Evolutionary conservation across 208 protist genomes (phyloP).

Genomic region (Acanthamoeba quina): DNA sequence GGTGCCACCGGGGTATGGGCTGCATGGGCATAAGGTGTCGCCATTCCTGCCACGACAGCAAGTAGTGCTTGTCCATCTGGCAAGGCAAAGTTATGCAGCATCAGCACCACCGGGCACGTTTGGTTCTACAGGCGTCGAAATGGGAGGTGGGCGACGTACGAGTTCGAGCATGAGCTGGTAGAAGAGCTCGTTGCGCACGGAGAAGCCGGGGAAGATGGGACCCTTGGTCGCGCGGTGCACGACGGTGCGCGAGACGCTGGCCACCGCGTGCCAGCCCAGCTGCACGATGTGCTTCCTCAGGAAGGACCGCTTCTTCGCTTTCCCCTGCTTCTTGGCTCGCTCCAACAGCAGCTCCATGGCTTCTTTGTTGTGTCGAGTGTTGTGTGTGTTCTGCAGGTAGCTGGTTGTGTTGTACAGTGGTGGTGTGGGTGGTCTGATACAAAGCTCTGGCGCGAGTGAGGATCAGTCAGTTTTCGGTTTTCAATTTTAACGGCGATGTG

Average conservation of each 20-base stretch:
- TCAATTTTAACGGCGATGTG: too few species aligned
- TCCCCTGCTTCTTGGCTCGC: slow-evolving; percentile 27
- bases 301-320: slow-evolving; percentile 31
- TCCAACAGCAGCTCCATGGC: slow-evolving; percentile 34
- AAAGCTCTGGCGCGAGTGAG: too few species aligned
- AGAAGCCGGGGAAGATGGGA: not conserved
- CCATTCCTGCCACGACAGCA: slow-evolving; percentile 48
- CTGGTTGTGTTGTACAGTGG: not conserved
- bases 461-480: too few species aligned
- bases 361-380: not conserved
- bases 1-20: not conserved
- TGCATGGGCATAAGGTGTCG: slow-evolving; percentile 41
- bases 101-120: not conserved
- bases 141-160: not conserved
- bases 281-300: not conserved
- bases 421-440: not conserved
- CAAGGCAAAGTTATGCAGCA: not conserved
- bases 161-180: not conserved
- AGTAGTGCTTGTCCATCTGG: slow-evolving; percentile 64
- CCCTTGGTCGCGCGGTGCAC: slow-evolving; percentile 12
- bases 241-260: not conserved
- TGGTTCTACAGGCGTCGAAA: too few species aligned
- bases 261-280: not conserved
- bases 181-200: slow-evolving; percentile 13
- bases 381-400: not conserved